These are phyloP conservation scores for Mikania micrantha DNA, from an alignment of 129 eudicot genomes.

Conservation along the genomic window DNA sequence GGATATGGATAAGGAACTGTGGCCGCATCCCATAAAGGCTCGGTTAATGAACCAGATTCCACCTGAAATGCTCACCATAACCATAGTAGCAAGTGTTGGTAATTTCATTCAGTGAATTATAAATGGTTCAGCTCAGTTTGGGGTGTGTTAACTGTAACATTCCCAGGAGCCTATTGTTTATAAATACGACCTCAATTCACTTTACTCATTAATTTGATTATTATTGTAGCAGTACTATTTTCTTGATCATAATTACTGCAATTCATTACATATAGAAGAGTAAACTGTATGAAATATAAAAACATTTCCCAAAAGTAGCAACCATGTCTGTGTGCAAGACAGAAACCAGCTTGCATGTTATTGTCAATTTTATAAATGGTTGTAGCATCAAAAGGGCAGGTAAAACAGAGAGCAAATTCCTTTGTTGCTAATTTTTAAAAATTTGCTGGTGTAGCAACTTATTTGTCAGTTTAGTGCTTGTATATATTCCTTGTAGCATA, in stretches of 20 bases:
- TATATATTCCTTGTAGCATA: neutral
- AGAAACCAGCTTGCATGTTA: neutral
- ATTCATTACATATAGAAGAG: neutral
- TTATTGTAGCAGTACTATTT: neutral
- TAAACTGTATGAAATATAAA: neutral
- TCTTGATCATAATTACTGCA: neutral
- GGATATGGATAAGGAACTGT: slow-evolving; percentile 74
- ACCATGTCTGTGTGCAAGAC: too few species aligned
- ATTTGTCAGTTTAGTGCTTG: neutral
- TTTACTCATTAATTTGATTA: neutral
- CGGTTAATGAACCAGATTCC: slow-evolving; percentile 68
- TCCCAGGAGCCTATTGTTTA: neutral
- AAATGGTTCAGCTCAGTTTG: neutral
- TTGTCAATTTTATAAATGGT: neutral
- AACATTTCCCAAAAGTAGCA: too few species aligned
- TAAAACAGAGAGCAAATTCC: neutral
- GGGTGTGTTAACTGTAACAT: neutral
- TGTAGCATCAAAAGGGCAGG: too few species aligned
- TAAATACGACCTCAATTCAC: neutral
- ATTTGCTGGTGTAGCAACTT: neutral
- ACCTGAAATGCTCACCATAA: slow-evolving; percentile 41
- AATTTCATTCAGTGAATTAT: neutral
- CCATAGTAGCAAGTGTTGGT: neutral
- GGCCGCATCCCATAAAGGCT: slow-evolving; percentile 88
- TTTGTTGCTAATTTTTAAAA: neutral